Conservation (phyloP, 495 filamentous ascomycete species). For the Hypoxylon fuscum region DNA sequence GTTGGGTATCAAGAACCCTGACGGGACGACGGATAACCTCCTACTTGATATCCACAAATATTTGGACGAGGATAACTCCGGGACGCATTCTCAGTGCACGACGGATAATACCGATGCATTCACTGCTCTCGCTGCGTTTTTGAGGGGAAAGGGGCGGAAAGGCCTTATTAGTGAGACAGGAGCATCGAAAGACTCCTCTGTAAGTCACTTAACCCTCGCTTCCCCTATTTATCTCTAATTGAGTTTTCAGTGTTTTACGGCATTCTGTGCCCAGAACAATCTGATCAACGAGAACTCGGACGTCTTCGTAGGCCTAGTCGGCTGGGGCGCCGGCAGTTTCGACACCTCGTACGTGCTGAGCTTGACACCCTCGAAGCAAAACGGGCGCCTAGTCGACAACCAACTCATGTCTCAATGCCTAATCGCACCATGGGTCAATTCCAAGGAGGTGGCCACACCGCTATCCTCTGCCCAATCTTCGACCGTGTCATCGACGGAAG, state of each 20-base stretch:
- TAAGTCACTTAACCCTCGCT: constrained; percentile 25
- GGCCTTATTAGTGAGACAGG: constrained; percentile 65
- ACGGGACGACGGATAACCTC: constrained; percentile 61
- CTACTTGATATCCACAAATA: constrained; percentile 65
- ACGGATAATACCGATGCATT: constrained; percentile 63
- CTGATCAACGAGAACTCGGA: constrained; percentile 60
- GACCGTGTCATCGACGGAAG: neutral
- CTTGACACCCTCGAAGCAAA: constrained; percentile 54
- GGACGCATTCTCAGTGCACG: constrained; percentile 61
- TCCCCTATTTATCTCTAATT: neutral
- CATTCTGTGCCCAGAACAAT: constrained; percentile 57
- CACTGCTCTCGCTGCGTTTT: constrained; percentile 54
- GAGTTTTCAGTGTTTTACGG: constrained; percentile 45
- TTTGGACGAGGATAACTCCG: constrained; percentile 65
- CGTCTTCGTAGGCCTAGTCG: constrained; percentile 61
- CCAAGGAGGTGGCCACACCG: constrained; percentile 11
- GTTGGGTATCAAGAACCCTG: constrained; percentile 61
- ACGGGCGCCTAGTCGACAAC: constrained; percentile 50
- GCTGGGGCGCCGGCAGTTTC: constrained; percentile 61
- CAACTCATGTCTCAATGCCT: constrained; percentile 52
- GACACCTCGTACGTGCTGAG: constrained; percentile 55
- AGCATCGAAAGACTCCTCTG: constrained; percentile 48
- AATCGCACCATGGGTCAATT: constrained; percentile 43
- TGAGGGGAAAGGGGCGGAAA: constrained; percentile 59
- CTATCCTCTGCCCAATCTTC: neutral